Evolutionary conservation across 176 grass and related monocot species (phyloP), one percentile per base, ranked within the genome.

Genomic region (Ensete glaucum): DNA sequence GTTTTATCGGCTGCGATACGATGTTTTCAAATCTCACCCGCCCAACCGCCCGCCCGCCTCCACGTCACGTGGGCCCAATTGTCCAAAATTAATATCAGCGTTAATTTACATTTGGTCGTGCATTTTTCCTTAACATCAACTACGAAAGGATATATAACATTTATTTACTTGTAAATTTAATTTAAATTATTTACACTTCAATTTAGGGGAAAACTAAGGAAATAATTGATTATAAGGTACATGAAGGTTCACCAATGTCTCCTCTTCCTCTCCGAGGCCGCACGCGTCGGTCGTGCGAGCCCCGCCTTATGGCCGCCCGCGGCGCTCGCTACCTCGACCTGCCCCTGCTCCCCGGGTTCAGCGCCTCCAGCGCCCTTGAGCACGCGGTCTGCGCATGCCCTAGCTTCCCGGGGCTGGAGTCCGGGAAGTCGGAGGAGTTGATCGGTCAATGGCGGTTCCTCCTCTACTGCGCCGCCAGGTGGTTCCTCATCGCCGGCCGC

Each of bases 401-500:
- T 2, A 81, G 82, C 21, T 49, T 89, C 19, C 2, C 10, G 49
- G 81, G 24, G 4, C 17, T 27, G 13, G 64, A 54, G 16, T 9
- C 34, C 16, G 56, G 78, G 8, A 93, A 64, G 56, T 49, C 77
- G 11, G 82, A 83, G 11, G 68, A 77, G 52, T 77, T 93, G 3
- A 83, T 93, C 57, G 79, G 82, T 13, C 90, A 87, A 19, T 77
- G 79, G 12, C 73, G 80, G 2, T 93, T 93, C 71, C 90, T 93
- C 73, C 85, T 87, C 48, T 54, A 77, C 34, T 93, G 90, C 77
- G 76, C 87, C 25, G 69, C 84, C 64, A 93, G 87, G 64, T 93
- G 90, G 87, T 88, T 87, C 57, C 87, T 93, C 74, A 85, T 87
- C 69, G 89, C 90, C 0, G 90, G 90, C 1, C 69, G 90, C 56